Conservation (phyloP, 2,329 filamentous ascomycete genomes). For the Aspergillus melleus region DNA sequence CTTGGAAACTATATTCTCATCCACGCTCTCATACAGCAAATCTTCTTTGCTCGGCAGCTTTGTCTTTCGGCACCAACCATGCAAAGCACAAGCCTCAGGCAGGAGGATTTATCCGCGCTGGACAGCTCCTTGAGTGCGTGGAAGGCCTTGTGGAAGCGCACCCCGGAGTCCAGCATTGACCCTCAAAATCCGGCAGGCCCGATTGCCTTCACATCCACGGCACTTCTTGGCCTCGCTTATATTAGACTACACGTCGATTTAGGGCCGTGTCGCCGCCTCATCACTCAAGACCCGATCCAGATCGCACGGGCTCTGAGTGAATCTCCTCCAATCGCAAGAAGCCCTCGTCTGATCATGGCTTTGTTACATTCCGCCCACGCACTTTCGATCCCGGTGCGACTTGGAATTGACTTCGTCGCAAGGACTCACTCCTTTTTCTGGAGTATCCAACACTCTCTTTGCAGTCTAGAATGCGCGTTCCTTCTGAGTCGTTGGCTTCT, state of each 20-base stretch:
- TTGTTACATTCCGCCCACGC: constrained; percentile 56
- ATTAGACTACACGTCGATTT: constrained; percentile 50
- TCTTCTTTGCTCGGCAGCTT: constrained; percentile 53
- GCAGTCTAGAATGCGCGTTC: constrained; percentile 55
- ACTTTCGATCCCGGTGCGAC: constrained; percentile 54
- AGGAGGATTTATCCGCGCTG: constrained; percentile 46
- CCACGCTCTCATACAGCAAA: constrained; percentile 56
- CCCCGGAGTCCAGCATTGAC: constrained; percentile 55
- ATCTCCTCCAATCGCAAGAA: constrained; percentile 44
- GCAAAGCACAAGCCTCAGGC: constrained; percentile 43
- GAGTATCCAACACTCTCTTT: constrained; percentile 57
- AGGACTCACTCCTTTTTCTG: constrained; percentile 56
- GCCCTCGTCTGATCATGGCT: constrained; percentile 50
- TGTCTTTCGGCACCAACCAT: constrained; percentile 47
- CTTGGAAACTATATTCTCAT: constrained; percentile 57
- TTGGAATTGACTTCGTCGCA: constrained; percentile 56
- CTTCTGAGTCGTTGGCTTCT: constrained; percentile 49
- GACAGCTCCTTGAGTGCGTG: constrained; percentile 52
- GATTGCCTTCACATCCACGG: constrained; percentile 54
- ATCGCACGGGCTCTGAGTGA: constrained; percentile 49
- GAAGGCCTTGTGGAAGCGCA: constrained; percentile 55
- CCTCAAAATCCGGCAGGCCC: constrained; percentile 55
- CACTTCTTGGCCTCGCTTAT: constrained; percentile 49
- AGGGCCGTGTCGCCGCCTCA: constrained; percentile 48
- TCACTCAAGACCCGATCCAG: constrained; percentile 48